Evolutionary conservation across 2,329 filamentous ascomycete species (phyloP), one percentile per base, ranked within the genome.

Genomic region (Cyphellophora europaea): DNA sequence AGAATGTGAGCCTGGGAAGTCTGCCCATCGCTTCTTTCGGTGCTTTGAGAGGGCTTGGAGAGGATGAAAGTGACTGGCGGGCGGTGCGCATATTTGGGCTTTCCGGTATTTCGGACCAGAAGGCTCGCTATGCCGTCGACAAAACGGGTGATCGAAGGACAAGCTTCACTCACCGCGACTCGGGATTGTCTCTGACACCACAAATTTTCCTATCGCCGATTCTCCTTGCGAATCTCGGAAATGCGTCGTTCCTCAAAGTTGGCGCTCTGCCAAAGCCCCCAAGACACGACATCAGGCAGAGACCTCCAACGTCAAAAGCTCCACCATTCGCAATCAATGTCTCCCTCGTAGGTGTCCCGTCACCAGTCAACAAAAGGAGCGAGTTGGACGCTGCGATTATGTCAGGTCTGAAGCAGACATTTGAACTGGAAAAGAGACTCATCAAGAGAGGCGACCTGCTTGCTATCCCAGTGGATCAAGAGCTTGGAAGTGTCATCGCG

Each of bases 71-170:
- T n/a, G 77, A 82, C 32, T 94, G 85, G 82, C 76, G 91, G 19
- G 82, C 87, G 3, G 88, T 83, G 11, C 84, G 84, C 49, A 81
- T 96, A 3, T 98, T 86, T 55, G 87, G 88, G 1, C 66, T 98
- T 2, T 85, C 91, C 0, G 89, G 62, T 51, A 49, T 78, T 49
- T 62, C 68, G 21, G 57, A 58, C 2, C 68, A 67, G 35, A 73
- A 73, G 37, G 63, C 66, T 10, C 64, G 72, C 19, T 77, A 77
- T 52, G 63, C 69, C 4, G 66, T 76, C 29, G 67, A 72, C 42
- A 57, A 58, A 25, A 60, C 61, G 11, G 56, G 57, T 28, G 59
- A 67, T 10, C 58, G 72, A 33, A 62, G 70, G 38, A 65, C 69
- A 17, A 78, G 73, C 49, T 65, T 77, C 27, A 67, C 69, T 5